Percentiles rank a stretch among this genome's conserved stretches.
Evolutionary conservation across 2,329 filamentous ascomycete species (phyloP).

Genomic region (Diaporthe vexans): DNA sequence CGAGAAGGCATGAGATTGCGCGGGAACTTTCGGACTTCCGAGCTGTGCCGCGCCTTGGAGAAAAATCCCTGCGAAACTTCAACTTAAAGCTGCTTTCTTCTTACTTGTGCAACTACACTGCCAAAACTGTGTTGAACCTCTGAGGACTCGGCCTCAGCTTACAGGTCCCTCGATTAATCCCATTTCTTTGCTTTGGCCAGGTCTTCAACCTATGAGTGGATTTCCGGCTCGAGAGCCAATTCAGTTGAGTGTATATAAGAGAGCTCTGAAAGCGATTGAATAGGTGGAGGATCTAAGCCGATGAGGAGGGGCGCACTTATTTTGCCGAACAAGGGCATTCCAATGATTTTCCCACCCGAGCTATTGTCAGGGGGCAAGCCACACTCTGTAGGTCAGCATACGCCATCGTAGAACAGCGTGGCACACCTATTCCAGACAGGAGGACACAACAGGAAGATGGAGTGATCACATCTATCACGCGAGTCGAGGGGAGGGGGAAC

Average conservation of each 20-base stretch:
- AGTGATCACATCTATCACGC: neutral
- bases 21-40: conserved; percentile 25
- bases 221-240: neutral
- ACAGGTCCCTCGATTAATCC: no score
- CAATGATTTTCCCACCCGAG: neutral
- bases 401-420: neutral
- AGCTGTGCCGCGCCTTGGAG: neutral
- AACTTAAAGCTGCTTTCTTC: neutral
- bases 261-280: neutral
- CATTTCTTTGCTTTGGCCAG: neutral
- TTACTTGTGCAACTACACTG: neutral
- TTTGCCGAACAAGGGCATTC: neutral
- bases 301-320: neutral
- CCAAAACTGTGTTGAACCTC: neutral
- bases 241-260: neutral
- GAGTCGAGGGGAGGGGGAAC: neutral
- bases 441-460: neutral
- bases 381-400: neutral
- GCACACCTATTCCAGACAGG: neutral
- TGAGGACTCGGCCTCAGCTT: neutral
- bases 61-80: neutral
- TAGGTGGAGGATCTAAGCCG: neutral
- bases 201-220: neutral
- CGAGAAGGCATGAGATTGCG: neutral
- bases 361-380: conserved; percentile 1